Percentiles rank a stretch among this genome's conserved stretches.
These are phyloP conservation scores for Aegilops tauschii DNA, from an alignment of 176 grass and related monocot species.

Conservation along the genomic window DNA sequence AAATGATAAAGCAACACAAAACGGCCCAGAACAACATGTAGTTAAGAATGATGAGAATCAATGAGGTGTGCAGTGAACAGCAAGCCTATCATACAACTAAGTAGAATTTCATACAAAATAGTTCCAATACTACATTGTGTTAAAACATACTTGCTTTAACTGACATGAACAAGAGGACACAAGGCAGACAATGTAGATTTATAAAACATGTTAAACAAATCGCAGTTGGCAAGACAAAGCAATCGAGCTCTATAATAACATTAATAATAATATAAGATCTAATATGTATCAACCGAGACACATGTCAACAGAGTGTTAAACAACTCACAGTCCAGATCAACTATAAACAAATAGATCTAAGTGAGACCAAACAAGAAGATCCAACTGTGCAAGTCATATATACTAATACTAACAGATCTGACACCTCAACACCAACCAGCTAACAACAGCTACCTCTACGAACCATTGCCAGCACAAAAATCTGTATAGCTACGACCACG, in stretches of 20 bases:
- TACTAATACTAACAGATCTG: background rate
- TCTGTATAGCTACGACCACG: background rate
- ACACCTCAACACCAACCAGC: background rate
- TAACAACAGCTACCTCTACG: background rate
- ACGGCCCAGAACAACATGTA: too few species aligned
- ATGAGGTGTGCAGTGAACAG: background rate
- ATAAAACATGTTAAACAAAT: too few species aligned
- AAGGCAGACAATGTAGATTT: too few species aligned
- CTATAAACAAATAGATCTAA: background rate
- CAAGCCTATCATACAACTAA: background rate
- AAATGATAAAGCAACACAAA: background rate
- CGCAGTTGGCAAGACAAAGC: background rate
- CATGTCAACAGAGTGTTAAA: background rate
- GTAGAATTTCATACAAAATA: background rate
- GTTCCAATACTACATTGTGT: too few species aligned
- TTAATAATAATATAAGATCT: background rate
- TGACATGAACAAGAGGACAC: too few species aligned
- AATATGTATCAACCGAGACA: background rate
- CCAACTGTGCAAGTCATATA: background rate
- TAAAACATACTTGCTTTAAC: too few species aligned
- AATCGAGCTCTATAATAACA: background rate
- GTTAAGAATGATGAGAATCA: too few species aligned
- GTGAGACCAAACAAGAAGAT: background rate
- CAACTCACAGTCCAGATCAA: background rate
- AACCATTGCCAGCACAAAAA: background rate